Conservation (phyloP, 495 filamentous ascomycete genomes). For the Podospora anserina region DNA sequence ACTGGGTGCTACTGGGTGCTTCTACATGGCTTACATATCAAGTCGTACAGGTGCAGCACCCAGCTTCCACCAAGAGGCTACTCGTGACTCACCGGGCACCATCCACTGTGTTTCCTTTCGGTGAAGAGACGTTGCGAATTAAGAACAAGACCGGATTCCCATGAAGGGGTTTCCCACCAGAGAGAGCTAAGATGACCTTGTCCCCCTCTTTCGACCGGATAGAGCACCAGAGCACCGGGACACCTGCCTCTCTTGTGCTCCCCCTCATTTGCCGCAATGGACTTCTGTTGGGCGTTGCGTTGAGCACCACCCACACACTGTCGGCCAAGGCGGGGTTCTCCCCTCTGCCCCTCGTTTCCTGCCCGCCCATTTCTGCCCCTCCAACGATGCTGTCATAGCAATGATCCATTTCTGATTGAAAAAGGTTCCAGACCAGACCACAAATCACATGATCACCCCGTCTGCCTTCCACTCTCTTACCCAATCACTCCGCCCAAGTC, state of each 20-base stretch:
- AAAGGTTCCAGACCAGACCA: background rate
- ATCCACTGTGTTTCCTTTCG: background rate
- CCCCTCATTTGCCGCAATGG: background rate
- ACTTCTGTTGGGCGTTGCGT: background rate
- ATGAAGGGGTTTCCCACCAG: background rate
- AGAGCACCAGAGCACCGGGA: background rate
- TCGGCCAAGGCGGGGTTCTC: background rate
- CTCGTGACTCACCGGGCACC: background rate
- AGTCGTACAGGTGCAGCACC: background rate
- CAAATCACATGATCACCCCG: background rate
- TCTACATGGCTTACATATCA: conserved; percentile 7
- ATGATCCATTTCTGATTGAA: background rate
- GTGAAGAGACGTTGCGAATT: background rate
- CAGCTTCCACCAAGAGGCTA: background rate
- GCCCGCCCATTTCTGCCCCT: background rate
- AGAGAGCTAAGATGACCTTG: background rate
- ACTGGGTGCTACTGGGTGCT: background rate
- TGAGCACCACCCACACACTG: background rate
- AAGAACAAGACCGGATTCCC: background rate
- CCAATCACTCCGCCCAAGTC: background rate
- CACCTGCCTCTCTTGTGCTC: background rate
- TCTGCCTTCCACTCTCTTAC: background rate
- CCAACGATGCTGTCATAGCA: conserved; percentile 6
- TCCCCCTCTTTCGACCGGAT: conserved; percentile 1
- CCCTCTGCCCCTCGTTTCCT: background rate